Conservation (phyloP, 805 yeast genomes). For the Wickerhamiella azymoides region DNA sequence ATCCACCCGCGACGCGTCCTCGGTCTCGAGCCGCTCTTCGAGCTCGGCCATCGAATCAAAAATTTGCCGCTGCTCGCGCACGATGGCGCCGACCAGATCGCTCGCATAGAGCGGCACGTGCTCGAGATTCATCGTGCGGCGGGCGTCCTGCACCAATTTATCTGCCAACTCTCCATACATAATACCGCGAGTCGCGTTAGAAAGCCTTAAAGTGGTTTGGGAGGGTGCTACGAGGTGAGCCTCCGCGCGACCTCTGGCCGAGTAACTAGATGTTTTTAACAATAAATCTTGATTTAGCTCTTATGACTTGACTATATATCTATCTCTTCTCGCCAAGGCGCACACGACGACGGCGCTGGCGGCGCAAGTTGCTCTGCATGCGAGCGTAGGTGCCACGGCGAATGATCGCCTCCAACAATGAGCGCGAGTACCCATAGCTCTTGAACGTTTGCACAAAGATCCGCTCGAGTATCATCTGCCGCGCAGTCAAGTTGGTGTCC, state of each 20-base stretch:
- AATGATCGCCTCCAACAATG: slow-evolving; percentile 53
- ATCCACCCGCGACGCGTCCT: slow-evolving; percentile 21
- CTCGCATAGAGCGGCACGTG: slow-evolving; percentile 57
- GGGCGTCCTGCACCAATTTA: slow-evolving; percentile 75
- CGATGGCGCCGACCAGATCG: slow-evolving; percentile 52
- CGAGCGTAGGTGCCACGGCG: slow-evolving; percentile 58
- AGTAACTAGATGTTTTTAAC: too few relatives aligned
- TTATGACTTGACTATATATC: not conserved
- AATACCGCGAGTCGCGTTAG: not conserved
- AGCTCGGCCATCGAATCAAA: slow-evolving; percentile 29
- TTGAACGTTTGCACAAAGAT: slow-evolving; percentile 35
- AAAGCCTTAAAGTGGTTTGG: too few relatives aligned
- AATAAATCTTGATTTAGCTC: too few relatives aligned
- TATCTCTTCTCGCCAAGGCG: not conserved
- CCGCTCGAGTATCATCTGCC: slow-evolving; percentile 35
- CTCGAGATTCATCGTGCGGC: slow-evolving; percentile 55
- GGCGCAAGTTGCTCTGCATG: slow-evolving; percentile 18
- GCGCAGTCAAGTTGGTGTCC: slow-evolving; percentile 45
- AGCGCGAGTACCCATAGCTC: slow-evolving; percentile 39
- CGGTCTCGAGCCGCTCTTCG: slow-evolving; percentile 43
- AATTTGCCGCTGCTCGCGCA: slow-evolving; percentile 47
- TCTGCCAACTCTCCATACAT: slow-evolving; percentile 88
- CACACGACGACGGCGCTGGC: slow-evolving; percentile 11
- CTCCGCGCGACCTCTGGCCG: too few relatives aligned
- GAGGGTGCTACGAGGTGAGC: too few relatives aligned